Base-by-base conservation (phyloP, 805 yeast species). In the Kodamaea neixiangensis region DNA sequence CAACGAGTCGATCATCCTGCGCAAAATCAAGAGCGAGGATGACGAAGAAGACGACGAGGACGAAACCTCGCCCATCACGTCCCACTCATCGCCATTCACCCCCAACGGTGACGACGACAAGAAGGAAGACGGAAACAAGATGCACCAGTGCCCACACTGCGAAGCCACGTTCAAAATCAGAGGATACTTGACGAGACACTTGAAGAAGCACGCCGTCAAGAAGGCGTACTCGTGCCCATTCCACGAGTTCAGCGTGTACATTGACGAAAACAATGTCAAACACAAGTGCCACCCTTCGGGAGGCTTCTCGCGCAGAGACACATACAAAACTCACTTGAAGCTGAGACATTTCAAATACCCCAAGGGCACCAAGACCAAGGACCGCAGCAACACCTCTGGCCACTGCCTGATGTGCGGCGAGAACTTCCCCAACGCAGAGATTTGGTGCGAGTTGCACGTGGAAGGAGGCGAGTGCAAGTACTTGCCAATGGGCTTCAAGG, bases 221-320 rank as follows among this genome's bases (percentile, higher is more conserved):
- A 79, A 78, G 61, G 83, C 84, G n/a, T 81, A 75, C 63, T 58
- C 69, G 42, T 81, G 85, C 58, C 85, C 85, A 1, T 81, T 75
- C 67, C 80, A 73, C 61, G 60, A 67, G 51, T 61, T 60, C 22
- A 64, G 71, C 39, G 63, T 66, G 20, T 69, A 66, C 57, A 64
- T 68, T 49, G 76, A 71, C 53, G 76, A 73, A 41, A 66, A 69
- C 52, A 71, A 72, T 56, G 59, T 66, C 49, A 68, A 73, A 17
- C 77, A 71, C 47, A 71, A 74, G 54, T 81, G 86, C 54, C 85
- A 80, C 58, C 78, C 82, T 15, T 77, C 75, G 18, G 86, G 85
- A 5, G 83, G 82, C 3, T 81, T 81, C 57, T 78, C 85, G 5
- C 69, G 86, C 59, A 70, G 85, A 58, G 86, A 81, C 60, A 80